Evolutionary conservation across 2,329 filamentous ascomycete genomes (phyloP).

Genomic region (Stagonosporopsis cucurbitacearum): DNA sequence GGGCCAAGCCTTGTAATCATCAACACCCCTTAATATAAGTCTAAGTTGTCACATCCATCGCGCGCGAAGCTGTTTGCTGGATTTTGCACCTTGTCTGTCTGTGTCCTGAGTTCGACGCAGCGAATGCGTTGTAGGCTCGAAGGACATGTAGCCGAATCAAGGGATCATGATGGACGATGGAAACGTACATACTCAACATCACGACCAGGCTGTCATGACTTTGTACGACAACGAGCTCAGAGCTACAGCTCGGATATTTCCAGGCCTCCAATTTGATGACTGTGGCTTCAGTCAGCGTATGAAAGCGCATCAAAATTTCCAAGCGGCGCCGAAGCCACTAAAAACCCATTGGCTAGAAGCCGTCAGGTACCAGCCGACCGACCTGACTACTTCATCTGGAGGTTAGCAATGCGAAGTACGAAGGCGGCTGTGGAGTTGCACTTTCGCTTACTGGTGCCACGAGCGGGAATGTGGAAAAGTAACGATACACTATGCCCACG

Average conservation of each 20-base stretch:
- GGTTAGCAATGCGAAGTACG: slow-evolving; percentile 17
- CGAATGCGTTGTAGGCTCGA: background rate
- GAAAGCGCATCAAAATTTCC: slow-evolving; percentile 5
- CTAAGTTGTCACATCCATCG: background rate
- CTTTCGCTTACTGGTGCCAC: slow-evolving; percentile 3
- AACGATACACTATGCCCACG: background rate
- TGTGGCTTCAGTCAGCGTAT: background rate
- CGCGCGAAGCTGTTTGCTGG: background rate
- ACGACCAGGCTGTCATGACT: background rate
- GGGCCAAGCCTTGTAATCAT: background rate
- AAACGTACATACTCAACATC: background rate
- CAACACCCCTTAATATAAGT: background rate
- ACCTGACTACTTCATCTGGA: background rate
- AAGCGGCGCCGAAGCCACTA: background rate
- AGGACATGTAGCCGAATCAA: no score
- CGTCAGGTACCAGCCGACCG: background rate
- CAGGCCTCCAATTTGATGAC: background rate
- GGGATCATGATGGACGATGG: background rate
- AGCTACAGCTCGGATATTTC: background rate
- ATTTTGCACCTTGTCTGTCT: background rate
- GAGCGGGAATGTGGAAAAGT: background rate
- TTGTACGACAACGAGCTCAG: background rate
- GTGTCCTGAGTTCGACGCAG: background rate
- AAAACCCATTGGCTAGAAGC: slow-evolving; percentile 1
- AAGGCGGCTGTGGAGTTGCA: slow-evolving; percentile 1